Conservation (phyloP, 805 yeast species). For the Starmerella potacharoeniae region DNA sequence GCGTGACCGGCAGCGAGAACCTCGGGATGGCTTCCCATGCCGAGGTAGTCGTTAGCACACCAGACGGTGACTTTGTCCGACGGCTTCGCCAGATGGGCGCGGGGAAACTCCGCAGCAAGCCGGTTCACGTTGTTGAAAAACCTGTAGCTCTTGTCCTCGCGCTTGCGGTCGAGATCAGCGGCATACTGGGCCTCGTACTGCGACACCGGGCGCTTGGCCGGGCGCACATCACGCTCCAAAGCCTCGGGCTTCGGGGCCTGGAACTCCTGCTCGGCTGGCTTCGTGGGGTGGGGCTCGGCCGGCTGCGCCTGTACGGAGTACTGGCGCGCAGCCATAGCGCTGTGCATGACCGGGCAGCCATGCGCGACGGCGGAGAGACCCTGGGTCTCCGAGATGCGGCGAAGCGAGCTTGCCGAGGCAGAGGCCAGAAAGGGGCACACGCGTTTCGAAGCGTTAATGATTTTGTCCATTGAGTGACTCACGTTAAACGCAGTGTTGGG, state of each 20-base stretch:
- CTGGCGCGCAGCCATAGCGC: slow-evolving; percentile 42
- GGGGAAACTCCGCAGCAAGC: slow-evolving; percentile 84
- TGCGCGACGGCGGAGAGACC: slow-evolving; percentile 47
- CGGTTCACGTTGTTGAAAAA: slow-evolving; percentile 96
- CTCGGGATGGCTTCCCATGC: slow-evolving; percentile 74
- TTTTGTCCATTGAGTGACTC: slow-evolving; percentile 53
- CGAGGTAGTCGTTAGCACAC: slow-evolving; percentile 97
- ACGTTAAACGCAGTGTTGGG: background rate
- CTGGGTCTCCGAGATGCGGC: slow-evolving; percentile 38
- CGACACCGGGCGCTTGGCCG: background rate
- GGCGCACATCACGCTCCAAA: background rate
- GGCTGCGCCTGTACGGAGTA: slow-evolving; percentile 32
- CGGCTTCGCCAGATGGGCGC: slow-evolving; percentile 70
- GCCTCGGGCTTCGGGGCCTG: slow-evolving; percentile 5
- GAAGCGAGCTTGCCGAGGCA: slow-evolving; percentile 47
- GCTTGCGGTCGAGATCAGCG: slow-evolving; percentile 57
- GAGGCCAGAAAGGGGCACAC: slow-evolving; percentile 73
- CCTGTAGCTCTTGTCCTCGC: slow-evolving; percentile 84
- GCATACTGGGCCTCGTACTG: slow-evolving; percentile 34
- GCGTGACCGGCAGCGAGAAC: slow-evolving; percentile 67
- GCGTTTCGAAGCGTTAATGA: slow-evolving; percentile 62
- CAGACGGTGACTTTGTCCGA: slow-evolving; percentile 89
- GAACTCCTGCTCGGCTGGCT: slow-evolving; percentile 20
- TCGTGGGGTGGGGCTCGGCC: background rate
- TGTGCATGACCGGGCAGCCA: slow-evolving; percentile 84